These are phyloP conservation scores for Begonia fuchsioides DNA, from an alignment of 306 rosid species.

Conservation along the genomic window DNA sequence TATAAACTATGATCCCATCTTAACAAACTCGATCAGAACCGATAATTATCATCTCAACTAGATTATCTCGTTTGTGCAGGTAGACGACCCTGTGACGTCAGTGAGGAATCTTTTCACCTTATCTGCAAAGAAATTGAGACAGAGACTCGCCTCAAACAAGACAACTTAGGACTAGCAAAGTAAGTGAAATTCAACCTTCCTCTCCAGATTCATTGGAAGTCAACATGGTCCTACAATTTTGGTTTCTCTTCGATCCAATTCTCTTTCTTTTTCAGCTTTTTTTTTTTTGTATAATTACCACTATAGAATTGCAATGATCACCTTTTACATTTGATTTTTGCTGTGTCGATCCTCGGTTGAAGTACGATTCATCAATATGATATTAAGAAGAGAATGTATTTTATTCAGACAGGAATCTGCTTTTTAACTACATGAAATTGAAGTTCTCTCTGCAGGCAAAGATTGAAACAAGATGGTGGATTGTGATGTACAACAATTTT, in stretches of 20 bases:
- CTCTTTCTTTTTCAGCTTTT: not conserved
- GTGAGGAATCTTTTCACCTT: constrained; percentile 63
- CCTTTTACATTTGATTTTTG: too few relatives aligned
- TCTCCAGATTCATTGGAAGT: not conserved
- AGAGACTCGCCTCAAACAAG: constrained; percentile 9
- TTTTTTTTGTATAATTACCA: not conserved
- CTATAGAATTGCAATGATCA: too few relatives aligned
- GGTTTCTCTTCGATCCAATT: not conserved
- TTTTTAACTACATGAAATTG: not conserved
- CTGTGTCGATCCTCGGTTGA: not conserved
- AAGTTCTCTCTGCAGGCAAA: not conserved
- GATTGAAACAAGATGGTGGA: not conserved
- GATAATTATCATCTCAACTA: not conserved
- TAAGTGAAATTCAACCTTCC: not conserved
- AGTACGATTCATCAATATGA: not conserved
- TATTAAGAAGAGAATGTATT: not conserved
- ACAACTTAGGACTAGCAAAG: constrained; percentile 3
- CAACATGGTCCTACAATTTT: not conserved
- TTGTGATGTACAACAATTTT: not conserved
- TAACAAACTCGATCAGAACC: too few relatives aligned
- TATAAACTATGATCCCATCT: not conserved
- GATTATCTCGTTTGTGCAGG: constrained; percentile 34
- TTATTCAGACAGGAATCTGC: not conserved
- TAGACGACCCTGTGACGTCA: constrained; percentile 70
- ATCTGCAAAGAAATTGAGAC: constrained; percentile 45